Conservation (phyloP, 352 stramenopile genomes). For the Phytophthora boehmeriae region DNA sequence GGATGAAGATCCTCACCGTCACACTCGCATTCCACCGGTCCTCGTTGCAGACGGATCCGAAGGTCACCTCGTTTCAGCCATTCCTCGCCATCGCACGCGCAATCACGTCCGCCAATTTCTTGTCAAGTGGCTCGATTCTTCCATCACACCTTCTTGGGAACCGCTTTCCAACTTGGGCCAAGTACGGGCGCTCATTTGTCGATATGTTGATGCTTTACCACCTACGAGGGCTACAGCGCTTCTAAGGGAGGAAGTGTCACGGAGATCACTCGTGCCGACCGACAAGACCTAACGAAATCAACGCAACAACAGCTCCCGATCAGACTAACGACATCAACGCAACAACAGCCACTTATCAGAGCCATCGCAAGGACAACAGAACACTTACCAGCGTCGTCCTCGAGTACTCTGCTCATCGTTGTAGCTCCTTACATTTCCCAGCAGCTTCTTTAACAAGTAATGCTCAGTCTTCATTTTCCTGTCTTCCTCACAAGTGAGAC, state of each 20-base stretch:
- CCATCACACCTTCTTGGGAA: constrained; percentile 1
- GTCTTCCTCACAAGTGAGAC: neutral
- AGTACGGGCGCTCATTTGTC: neutral
- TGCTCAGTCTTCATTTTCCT: neutral
- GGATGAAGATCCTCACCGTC: neutral
- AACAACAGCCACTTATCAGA: too few relatives aligned
- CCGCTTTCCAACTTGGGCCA: neutral
- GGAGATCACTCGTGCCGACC: too few relatives aligned
- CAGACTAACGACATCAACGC: too few relatives aligned
- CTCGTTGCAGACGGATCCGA: constrained; percentile 1
- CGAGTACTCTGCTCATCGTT: too few relatives aligned
- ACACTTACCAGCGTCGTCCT: too few relatives aligned
- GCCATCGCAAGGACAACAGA: too few relatives aligned
- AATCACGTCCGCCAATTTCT: neutral
- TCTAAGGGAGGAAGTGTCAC: constrained; percentile 16
- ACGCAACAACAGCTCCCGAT: too few relatives aligned
- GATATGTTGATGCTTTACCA: constrained; percentile 5
- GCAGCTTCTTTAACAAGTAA: too few relatives aligned
- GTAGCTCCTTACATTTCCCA: too few relatives aligned
- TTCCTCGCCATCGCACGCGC: neutral
- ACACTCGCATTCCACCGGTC: neutral
- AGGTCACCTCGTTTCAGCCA: constrained; percentile 1
- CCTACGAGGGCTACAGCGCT: constrained; percentile 2
- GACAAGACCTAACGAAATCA: too few relatives aligned
- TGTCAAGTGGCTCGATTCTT: constrained; percentile 1